A percentile compares a stretch with the other conserved stretches of the same genome.
Conservation (phyloP, 2,329 filamentous ascomycete genomes). For the Blumeriella jaapii region DNA sequence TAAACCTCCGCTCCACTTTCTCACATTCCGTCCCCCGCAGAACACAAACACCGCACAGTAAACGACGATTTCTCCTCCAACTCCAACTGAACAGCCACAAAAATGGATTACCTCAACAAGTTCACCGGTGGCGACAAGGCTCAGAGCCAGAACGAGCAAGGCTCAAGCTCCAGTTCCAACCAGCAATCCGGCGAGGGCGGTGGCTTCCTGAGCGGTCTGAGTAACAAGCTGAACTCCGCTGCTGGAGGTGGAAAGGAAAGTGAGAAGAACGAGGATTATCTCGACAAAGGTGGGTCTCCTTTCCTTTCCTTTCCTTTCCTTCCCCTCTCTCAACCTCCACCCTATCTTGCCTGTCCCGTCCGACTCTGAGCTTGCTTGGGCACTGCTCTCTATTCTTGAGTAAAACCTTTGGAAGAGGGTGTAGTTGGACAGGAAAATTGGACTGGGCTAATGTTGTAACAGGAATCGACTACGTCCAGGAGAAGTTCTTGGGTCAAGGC, state of each 20-base stretch:
- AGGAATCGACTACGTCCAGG: slow-evolving; percentile 71
- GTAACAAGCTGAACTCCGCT: slow-evolving; percentile 58
- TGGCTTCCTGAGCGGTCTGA: slow-evolving; percentile 45
- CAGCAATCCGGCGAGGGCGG: slow-evolving; percentile 24
- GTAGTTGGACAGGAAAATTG: too few species aligned
- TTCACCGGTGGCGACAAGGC: slow-evolving; percentile 31
- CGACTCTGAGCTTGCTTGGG: too few species aligned
- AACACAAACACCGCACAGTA: too few species aligned
- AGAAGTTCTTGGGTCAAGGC: slow-evolving; percentile 60
- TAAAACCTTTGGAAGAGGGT: not conserved
- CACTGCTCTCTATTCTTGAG: not conserved
- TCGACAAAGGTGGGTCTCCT: slow-evolving; percentile 64
- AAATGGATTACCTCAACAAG: slow-evolving; percentile 46
- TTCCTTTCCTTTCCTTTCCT: not conserved
- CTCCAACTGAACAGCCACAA: too few species aligned
- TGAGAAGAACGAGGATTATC: slow-evolving; percentile 72
- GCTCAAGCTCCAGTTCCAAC: slow-evolving; percentile 10
- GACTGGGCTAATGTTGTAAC: slow-evolving; percentile 9
- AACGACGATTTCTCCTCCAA: too few species aligned
- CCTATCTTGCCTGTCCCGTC: not conserved
- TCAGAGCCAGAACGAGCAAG: slow-evolving; percentile 9
- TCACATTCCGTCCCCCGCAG: too few species aligned
- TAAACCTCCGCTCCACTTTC: too few species aligned
- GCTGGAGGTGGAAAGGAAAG: slow-evolving; percentile 62
- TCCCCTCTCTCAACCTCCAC: not conserved